A percentile compares a stretch with the other conserved stretches of the same genome.
Evolutionary conservation across 2,329 filamentous ascomycete genomes (phyloP).

Genomic region (Pseudogymnoascus destructans): DNA sequence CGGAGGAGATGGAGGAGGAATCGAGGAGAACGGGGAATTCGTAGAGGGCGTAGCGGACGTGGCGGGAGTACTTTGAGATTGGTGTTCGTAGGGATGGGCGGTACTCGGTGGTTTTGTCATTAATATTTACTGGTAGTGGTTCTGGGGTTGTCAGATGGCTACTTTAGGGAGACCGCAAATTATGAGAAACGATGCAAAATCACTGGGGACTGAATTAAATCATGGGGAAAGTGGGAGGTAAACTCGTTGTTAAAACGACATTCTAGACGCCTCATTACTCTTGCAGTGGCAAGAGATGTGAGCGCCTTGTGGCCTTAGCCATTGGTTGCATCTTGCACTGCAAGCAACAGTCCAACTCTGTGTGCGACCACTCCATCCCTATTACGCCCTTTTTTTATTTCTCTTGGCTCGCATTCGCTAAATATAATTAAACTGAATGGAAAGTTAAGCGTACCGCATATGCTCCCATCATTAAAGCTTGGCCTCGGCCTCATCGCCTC

Average conservation of each 20-base stretch:
- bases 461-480: slow-evolving; percentile 55
- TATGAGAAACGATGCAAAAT: neutral
- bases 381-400: neutral
- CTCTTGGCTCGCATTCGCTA: neutral
- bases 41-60: slow-evolving; percentile 52
- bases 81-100: slow-evolving; percentile 40
- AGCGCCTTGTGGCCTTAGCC: neutral
- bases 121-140: slow-evolving; percentile 23
- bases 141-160: slow-evolving; percentile 15
- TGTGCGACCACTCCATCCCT: neutral
- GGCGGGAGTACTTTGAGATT: slow-evolving; percentile 47
- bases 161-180: neutral
- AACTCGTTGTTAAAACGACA: neutral
- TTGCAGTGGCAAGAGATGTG: neutral
- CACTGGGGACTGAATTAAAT: neutral
- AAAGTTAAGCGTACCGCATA: slow-evolving; percentile 27
- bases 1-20: slow-evolving; percentile 57
- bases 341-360: neutral
- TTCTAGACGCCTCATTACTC: neutral
- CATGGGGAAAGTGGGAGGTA: neutral
- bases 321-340: neutral
- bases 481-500: slow-evolving; percentile 50
- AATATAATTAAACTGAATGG: slow-evolving; percentile 9
- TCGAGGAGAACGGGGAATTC: slow-evolving; percentile 58
- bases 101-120: slow-evolving; percentile 18